Base-by-base conservation (phyloP, 495 filamentous ascomycete species). In the Xylaria cubensis region DNA sequence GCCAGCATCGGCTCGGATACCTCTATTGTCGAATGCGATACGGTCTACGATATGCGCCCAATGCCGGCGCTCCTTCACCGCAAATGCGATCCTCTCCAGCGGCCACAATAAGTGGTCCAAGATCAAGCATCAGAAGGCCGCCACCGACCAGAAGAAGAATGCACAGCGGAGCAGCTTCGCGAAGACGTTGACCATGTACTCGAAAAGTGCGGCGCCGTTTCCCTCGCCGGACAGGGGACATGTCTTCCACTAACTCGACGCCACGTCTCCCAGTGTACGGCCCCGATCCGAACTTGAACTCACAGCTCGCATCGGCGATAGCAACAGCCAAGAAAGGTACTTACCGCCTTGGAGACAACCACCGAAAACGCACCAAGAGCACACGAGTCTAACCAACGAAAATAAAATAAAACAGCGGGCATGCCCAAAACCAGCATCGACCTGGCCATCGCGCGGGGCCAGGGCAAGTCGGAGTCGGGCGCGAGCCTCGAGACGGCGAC, bases 21-120 rank as follows among this genome's bases (percentile, higher is more conserved):
- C 69, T 42, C 26, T 72, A 19, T 42, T 50, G 21, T 42, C 62
- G 21, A 73, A 61, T 4, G 58, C 74, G 51, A 66, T 65, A 19
- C 48, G 58, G 19, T 34, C 72, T 59, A 59, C 74, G 34, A 71
- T 84, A 66, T 87, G 85, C 80, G 76, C 82, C 17, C 76, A 77
- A 80, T 88, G 84, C 72, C 77, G 81, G 26, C 80, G 83, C 26
- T 64, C 81, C 64, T 91, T 95, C 77, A 84, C 86, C 39, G 86
- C 86, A 24, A 86, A 84, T 24, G 61, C 87, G 2, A 39, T 74
- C 6, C 73, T 84, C 8, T 81, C 81, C 41, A 92, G 92, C 56
- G 94, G 95, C 44, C 94, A 97, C 82, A 97, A 89, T 79, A 90
- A 92, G 78, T 99, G 96, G 96, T 93, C 93, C 46, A 96, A 95